phyloP scores from a whole-genome alignment of 805 yeast species.

The Nakazawaea molendinolei region DNA sequence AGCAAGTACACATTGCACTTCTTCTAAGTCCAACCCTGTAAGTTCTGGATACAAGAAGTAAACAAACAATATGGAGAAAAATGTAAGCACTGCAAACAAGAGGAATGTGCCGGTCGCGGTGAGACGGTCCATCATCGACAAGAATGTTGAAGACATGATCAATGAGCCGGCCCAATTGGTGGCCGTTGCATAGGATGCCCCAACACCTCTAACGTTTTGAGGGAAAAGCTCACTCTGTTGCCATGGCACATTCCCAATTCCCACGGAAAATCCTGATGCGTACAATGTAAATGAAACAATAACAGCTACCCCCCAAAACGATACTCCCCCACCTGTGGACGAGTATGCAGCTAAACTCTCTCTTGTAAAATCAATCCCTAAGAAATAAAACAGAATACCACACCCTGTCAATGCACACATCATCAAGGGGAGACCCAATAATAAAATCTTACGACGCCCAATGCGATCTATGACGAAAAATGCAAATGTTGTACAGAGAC shows the following conservation, averaged over 20 bases:
- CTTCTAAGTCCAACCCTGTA: conserved; percentile 45
- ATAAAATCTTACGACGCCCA: conserved; percentile 43
- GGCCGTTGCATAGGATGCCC: conserved; percentile 31
- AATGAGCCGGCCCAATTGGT: conserved; percentile 48
- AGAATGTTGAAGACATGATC: conserved; percentile 43
- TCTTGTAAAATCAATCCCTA: conserved; percentile 29
- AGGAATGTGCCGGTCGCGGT: conserved; percentile 46
- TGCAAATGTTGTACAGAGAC: conserved; percentile 43
- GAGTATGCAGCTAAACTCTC: conserved; percentile 19
- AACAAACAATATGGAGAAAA: conserved; percentile 35
- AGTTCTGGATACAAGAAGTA: conserved; percentile 45
- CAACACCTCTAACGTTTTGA: conserved; percentile 46
- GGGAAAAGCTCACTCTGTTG: conserved; percentile 52
- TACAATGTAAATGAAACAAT: conserved; percentile 40
- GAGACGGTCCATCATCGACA: conserved; percentile 44
- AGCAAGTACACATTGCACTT: conserved; percentile 37
- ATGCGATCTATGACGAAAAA: conserved; percentile 41
- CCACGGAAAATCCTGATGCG: conserved; percentile 48
- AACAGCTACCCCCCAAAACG: conserved; percentile 38
- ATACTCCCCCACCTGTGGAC: neutral
- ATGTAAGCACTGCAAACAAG: conserved; percentile 39
- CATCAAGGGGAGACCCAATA: conserved; percentile 41
- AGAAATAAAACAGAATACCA: conserved; percentile 42
- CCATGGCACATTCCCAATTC: conserved; percentile 55
- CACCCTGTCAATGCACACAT: conserved; percentile 37